Evolutionary conservation across 805 yeast genomes (phyloP), one percentile per base, ranked within the genome.

Genomic region (Candida ficus): DNA sequence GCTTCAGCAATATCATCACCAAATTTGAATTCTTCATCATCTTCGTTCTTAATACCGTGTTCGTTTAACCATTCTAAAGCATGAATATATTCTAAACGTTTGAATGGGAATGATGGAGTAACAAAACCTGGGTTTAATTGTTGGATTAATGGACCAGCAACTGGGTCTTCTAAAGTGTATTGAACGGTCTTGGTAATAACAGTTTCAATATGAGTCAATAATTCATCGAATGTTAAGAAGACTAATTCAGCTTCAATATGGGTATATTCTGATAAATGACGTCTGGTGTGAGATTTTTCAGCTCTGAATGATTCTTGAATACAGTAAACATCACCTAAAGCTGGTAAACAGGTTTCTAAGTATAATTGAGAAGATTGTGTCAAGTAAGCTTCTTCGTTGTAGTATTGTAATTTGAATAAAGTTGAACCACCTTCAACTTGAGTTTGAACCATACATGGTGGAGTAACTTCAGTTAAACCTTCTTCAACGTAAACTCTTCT

Each of bases 1-100:
- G 99, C 99, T 71, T 93, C 99, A 46, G 98, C 97, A 50, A 93
- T 93, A 64, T 93, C 99, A 61, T 93, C 99, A 64, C 99, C 99
- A 54, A 93, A 93, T 67, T 83, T 78, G 81, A 91, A 93, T 53
- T 72, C 69, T 62, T 88, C 84, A 48, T 93, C 97, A 11, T 91
- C 96, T 71, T 93, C 99, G 76, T 91, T 93, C 58, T 81, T 80
- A 57, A 95, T 79, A 40, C 83, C 91, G 67, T 91, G 88, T 67
- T 90, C 97, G 76, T 88, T 87, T 67, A 93, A 80, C 98, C 99
- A 93, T 27, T 81, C 87, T 53, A 93, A 73, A 22, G 99, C 99
- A 39, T 91, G 82, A 43, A 80, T 77, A 70, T 93, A 93, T 54
- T 82, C 80, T 83, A 93, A 76, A 71, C 99, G 83, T 74, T 73